phyloP scores from a whole-genome alignment of 208 protist genomes.

The Herpetomonas tarakana region DNA sequence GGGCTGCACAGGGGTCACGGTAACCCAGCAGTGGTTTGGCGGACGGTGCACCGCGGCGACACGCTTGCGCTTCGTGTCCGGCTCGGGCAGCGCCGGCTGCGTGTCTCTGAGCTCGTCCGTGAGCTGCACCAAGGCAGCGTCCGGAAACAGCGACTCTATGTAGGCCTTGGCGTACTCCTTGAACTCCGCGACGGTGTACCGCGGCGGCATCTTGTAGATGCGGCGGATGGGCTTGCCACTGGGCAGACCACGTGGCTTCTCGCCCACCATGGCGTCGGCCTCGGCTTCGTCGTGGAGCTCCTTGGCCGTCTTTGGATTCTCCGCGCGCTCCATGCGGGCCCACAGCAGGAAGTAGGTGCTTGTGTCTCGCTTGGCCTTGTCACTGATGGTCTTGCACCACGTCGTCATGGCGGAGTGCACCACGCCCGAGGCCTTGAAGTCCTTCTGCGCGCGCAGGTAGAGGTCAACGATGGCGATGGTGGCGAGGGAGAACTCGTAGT shows the following conservation, averaged over 20 bases:
- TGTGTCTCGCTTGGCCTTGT: conserved; percentile 42
- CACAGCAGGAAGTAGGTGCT: conserved; percentile 78
- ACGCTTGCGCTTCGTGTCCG: conserved; percentile 61
- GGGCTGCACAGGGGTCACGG: conserved; percentile 71
- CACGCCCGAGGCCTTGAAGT: conserved; percentile 56
- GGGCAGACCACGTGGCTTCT: conserved; percentile 52
- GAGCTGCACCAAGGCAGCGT: conserved; percentile 51
- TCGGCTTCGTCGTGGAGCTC: conserved; percentile 40
- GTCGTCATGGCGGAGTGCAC: conserved; percentile 67
- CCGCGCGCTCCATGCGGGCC: conserved; percentile 78
- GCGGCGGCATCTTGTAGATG: conserved; percentile 81
- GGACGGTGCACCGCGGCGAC: conserved; percentile 41
- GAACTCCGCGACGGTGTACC: conserved; percentile 49
- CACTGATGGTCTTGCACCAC: conserved; percentile 65
- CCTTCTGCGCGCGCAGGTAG: conserved; percentile 46
- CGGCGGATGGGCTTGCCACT: conserved; percentile 52
- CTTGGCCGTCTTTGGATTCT: conserved; percentile 20
- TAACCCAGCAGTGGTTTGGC: conserved; percentile 80
- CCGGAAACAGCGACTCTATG: conserved; percentile 59
- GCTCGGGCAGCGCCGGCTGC: conserved; percentile 55
- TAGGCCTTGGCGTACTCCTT: conserved; percentile 55
- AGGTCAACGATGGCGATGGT: conserved; percentile 62
- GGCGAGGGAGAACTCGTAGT: conserved; percentile 75
- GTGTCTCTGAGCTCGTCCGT: conserved; percentile 72
- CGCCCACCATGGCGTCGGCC: conserved; percentile 33